Evolutionary conservation across 192 early-diverging fungal genomes (phyloP), one percentile per base, ranked within the genome.

Genomic region (Backusella tuberculispora): DNA sequence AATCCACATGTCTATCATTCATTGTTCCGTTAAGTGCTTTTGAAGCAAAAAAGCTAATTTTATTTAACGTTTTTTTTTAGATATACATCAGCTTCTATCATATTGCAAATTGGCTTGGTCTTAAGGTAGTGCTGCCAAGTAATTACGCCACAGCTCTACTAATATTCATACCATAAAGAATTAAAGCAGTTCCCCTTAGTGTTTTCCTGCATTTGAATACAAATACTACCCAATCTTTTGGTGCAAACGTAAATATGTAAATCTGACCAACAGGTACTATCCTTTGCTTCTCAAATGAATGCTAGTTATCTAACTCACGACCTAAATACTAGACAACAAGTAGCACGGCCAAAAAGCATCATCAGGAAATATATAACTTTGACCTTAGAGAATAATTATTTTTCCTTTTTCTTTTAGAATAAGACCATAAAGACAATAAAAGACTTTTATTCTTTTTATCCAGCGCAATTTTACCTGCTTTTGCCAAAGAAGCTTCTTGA

Each of bases 291-390:
- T 50, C 48, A n/a, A 50, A 50, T 50, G 48, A 50, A 50, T 50
- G 48, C 48, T 50, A 50, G 48, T 50, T 50, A 50, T 50, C 48
- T 50, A 50, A 50, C 15, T 50, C 48, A 50, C 48, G 48, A 50
- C 48, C 48, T 50, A 50, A 50, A 50, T 50, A 50, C 48, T 50
- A n/a, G 48, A 50, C 48, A 50, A 50, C 48, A 50, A 50, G 48
- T 50, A 50, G 48, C 48, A 50, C 48, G 48, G 48, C 48, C 15
- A 50, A 50, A 50, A 50, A 50, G 48, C 48, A 50, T n/a, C 48
- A 50, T 50, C 48, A 50, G 48, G 48, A 50, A 50, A 50, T 50
- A 50, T 50, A 50, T 50, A 50, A 50, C 48, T 50, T 50, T 50
- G 48, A 50, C 48, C 48, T 50, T 50, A 50, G 48, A 50, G 48